Conservation (phyloP, 352 stramenopile genomes). For the Pythium periplocum region DNA sequence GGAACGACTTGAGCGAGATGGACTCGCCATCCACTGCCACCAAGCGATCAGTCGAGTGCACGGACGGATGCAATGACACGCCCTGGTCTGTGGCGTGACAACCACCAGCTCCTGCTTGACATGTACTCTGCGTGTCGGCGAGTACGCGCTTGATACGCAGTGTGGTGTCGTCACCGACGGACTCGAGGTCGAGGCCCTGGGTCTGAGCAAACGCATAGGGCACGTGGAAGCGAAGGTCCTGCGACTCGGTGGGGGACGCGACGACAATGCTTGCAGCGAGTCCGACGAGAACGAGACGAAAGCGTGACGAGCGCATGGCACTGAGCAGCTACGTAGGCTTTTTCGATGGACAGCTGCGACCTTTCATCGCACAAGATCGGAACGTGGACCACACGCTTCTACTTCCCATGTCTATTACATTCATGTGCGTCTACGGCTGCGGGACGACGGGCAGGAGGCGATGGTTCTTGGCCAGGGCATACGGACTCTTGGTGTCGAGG, state of each 20-base stretch:
- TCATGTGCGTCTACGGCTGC: slow-evolving; percentile 2
- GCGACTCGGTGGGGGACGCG: too few species aligned
- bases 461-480: slow-evolving; percentile 78
- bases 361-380: too few species aligned
- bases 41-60: slow-evolving; percentile 36
- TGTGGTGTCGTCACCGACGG: slow-evolving; percentile 10
- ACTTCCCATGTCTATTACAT: too few species aligned
- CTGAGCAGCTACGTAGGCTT: too few species aligned
- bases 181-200: slow-evolving; percentile 15
- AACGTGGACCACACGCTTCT: too few species aligned
- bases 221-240: slow-evolving; percentile 27
- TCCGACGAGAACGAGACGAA: too few species aligned
- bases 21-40: slow-evolving; percentile 40
- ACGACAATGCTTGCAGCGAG: too few species aligned
- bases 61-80: slow-evolving; percentile 2
- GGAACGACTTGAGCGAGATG: slow-evolving; percentile 35
- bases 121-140: not conserved
- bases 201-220: slow-evolving; percentile 10
- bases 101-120: too few species aligned
- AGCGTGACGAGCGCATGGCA: too few species aligned
- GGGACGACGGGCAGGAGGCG: slow-evolving; percentile 34
- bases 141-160: slow-evolving; percentile 15
- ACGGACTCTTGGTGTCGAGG: slow-evolving; percentile 59
- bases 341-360: too few species aligned
- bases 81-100: too few species aligned